A percentile compares a stretch with the other conserved stretches of the same genome.
phyloP scores from a whole-genome alignment of 345 rosid species.

The Bruguiera parviflora region DNA sequence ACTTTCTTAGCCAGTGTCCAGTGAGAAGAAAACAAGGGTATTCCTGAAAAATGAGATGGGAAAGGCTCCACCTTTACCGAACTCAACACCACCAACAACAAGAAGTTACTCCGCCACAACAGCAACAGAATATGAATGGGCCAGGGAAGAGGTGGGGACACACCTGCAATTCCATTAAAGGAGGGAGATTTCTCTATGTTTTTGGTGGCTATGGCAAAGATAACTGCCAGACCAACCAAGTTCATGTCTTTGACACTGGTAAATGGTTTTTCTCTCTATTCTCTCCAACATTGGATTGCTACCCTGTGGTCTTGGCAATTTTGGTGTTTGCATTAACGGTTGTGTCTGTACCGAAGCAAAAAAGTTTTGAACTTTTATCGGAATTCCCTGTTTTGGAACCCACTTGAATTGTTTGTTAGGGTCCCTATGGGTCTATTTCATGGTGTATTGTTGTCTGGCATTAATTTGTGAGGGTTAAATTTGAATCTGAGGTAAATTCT shows the following conservation, averaged over 20 bases:
- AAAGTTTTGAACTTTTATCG: conserved; percentile 4
- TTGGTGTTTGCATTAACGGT: conserved; percentile 2
- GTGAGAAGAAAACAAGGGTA: conserved; percentile 7
- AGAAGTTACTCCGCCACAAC: neutral
- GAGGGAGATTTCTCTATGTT: conserved; percentile 83
- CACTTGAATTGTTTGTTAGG: conserved; percentile 9
- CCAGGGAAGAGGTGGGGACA: conserved; percentile 99
- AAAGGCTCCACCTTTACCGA: conserved; percentile 41
- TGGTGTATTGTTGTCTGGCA: conserved; percentile 12
- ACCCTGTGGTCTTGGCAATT: neutral
- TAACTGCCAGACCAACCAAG: conserved; percentile 96
- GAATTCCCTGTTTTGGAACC: neutral
- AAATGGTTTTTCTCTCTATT: conserved; percentile 17
- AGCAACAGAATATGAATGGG: conserved; percentile 35
- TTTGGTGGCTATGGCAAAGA: conserved; percentile 92
- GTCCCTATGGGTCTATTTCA: conserved; percentile 25
- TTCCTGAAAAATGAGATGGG: conserved; percentile 70
- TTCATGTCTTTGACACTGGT: conserved; percentile 91
- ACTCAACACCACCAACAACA: too few species aligned
- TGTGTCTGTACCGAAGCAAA: neutral
- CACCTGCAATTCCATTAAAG: conserved; percentile 85
- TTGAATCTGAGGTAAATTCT: neutral
- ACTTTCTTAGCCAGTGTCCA: conserved; percentile 19
- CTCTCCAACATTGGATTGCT: neutral
- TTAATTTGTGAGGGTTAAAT: neutral